These are phyloP conservation scores for Styphnolobium japonicum DNA, from an alignment of 306 rosid genomes.

Conservation along the genomic window DNA sequence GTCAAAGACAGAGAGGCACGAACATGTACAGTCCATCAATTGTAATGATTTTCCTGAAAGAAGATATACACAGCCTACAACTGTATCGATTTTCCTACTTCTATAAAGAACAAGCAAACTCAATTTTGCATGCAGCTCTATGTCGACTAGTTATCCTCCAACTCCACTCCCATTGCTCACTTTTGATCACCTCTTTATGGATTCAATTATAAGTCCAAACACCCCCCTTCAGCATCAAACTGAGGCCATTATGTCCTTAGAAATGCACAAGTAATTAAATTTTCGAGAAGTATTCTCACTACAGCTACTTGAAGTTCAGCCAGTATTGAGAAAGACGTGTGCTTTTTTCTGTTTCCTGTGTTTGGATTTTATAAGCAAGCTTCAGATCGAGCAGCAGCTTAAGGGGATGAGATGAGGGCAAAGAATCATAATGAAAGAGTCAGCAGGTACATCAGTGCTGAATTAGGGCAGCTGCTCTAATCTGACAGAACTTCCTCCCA, in stretches of 20 bases:
- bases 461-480: constrained; percentile 34
- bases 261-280: constrained; percentile 8
- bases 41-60: neutral
- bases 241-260: constrained; percentile 11
- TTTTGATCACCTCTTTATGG: constrained; percentile 7
- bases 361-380: constrained; percentile 28
- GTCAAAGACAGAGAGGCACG: neutral
- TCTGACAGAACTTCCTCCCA: constrained; percentile 91
- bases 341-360: constrained; percentile 8
- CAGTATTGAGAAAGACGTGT: neutral
- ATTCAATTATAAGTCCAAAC: constrained; percentile 11
- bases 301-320: constrained; percentile 12
- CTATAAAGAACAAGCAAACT: constrained; percentile 2
- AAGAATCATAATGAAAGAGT: constrained; percentile 16
- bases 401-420: constrained; percentile 2
- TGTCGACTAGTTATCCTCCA: neutral
- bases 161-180: constrained; percentile 14
- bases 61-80: constrained; percentile 16
- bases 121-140: constrained; percentile 5
- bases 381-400: constrained; percentile 17
- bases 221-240: constrained; percentile 26
- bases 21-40: neutral
- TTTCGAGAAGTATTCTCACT: neutral
- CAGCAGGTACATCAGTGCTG: constrained; percentile 11
- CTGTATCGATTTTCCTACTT: constrained; percentile 14